phyloP scores from a whole-genome alignment of 305 asterid species.

The Fraxinus dipetala region DNA sequence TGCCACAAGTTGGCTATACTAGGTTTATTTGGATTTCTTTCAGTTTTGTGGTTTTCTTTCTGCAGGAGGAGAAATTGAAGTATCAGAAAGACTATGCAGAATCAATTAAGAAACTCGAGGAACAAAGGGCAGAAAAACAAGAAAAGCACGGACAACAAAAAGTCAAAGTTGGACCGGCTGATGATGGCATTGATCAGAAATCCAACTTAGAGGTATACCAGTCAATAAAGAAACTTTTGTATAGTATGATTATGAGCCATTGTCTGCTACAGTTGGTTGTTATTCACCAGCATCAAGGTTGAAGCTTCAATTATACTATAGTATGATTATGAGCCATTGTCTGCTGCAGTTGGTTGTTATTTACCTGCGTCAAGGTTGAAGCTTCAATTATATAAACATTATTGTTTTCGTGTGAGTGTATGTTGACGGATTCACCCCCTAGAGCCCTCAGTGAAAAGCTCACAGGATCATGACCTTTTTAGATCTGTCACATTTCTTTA shows the following conservation, averaged over 20 bases:
- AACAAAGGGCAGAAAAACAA: conserved; percentile 50
- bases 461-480: not conserved
- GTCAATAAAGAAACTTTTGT: not conserved
- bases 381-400: not conserved
- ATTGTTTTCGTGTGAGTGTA: not conserved
- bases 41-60: conserved; percentile 15
- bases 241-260: conserved; percentile 1
- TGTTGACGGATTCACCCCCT: not conserved
- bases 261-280: not conserved
- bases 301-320: not conserved
- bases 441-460: not conserved
- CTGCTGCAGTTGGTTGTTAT: not conserved
- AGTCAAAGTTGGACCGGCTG: conserved; percentile 27
- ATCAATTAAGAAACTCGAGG: conserved; percentile 59
- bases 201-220: conserved; percentile 36
- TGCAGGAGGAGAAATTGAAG: conserved; percentile 60
- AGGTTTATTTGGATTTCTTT: not conserved
- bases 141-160: conserved; percentile 41
- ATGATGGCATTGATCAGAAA: conserved; percentile 30
- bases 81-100: conserved; percentile 55
- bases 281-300: not conserved
- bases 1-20: conserved; percentile 7
- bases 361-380: not conserved
- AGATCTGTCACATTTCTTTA: not conserved
- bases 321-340: not conserved